phyloP scores from a whole-genome alignment of 2,329 filamentous ascomycete genomes.

The Pseudocercospora pini-densiflorae region DNA sequence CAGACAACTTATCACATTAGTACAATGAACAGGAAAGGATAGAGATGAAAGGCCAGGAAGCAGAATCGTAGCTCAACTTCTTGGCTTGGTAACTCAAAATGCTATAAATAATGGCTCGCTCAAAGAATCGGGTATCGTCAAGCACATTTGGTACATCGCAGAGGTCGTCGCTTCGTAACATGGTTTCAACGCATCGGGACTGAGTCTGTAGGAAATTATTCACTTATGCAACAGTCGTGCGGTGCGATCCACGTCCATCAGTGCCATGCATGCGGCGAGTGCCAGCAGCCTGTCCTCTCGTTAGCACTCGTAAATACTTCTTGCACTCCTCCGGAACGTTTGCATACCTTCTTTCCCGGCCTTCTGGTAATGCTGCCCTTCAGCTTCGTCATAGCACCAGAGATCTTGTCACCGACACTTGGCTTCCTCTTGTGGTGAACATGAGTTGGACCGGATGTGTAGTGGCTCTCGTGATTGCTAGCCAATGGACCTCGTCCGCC shows the following conservation, averaged over 20 bases:
- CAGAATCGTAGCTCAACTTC: too few species aligned
- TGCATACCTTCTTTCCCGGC: conserved; percentile 69
- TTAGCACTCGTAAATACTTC: conserved; percentile 10
- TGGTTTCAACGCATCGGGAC: too few species aligned
- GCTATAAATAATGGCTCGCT: too few species aligned
- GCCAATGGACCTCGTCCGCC: conserved; percentile 32
- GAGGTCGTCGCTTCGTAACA: too few species aligned
- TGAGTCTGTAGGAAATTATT: too few species aligned
- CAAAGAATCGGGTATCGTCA: too few species aligned
- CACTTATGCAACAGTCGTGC: not conserved
- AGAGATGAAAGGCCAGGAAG: too few species aligned
- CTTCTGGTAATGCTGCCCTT: conserved; percentile 70
- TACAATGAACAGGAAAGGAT: too few species aligned
- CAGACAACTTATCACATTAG: too few species aligned
- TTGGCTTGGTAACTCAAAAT: too few species aligned
- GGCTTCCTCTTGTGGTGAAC: conserved; percentile 68
- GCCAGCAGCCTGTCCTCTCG: conserved; percentile 36
- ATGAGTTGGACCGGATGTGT: conserved; percentile 43
- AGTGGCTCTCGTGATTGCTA: conserved; percentile 29
- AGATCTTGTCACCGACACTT: conserved; percentile 75
- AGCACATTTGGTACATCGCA: too few species aligned
- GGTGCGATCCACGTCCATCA: conserved; percentile 35
- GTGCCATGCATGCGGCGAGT: conserved; percentile 43
- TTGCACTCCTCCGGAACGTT: not conserved
- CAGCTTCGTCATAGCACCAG: conserved; percentile 74